Evolutionary conservation across 2,329 filamentous ascomycete species (phyloP).

Genomic region (Fusarium annulatum): DNA sequence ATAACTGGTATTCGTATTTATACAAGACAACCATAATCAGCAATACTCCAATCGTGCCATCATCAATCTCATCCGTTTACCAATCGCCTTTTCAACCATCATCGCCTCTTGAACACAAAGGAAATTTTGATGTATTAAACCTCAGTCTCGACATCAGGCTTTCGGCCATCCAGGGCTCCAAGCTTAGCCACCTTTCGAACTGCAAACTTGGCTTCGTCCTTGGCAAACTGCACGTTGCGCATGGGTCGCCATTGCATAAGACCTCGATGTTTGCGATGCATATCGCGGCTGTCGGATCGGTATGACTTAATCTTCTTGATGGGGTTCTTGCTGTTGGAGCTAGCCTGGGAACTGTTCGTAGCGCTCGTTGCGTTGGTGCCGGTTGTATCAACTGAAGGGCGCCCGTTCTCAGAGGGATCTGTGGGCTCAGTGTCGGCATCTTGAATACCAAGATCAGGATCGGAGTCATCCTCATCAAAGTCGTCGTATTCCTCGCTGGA

Average conservation of each 20-base stretch:
- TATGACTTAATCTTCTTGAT: conserved; percentile 70
- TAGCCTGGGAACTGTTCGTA: conserved; percentile 48
- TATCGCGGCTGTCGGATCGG: conserved; percentile 74
- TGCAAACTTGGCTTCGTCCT: conserved; percentile 85
- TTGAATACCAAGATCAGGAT: conserved; percentile 68
- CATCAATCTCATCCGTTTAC: conserved; percentile 29
- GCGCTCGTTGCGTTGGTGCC: conserved; percentile 46
- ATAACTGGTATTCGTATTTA: conserved; percentile 23
- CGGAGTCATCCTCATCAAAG: conserved; percentile 53
- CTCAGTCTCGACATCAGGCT: conserved; percentile 90
- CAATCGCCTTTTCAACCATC: not conserved
- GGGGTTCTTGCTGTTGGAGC: conserved; percentile 61
- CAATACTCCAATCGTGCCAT: conserved; percentile 27
- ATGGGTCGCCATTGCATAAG: conserved; percentile 96
- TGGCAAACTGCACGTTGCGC: conserved; percentile 86
- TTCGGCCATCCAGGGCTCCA: conserved; percentile 80
- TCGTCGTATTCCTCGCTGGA: conserved; percentile 56
- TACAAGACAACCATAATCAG: conserved; percentile 19
- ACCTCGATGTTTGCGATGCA: conserved; percentile 88
- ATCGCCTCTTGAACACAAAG: not conserved
- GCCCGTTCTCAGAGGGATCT: conserved; percentile 44
- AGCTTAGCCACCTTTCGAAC: conserved; percentile 80
- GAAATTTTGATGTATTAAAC: conserved; percentile 50
- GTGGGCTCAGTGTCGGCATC: conserved; percentile 59
- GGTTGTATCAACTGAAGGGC: conserved; percentile 54